Base-by-base conservation (phyloP, 208 protist species). In the Tritrichomonas musculus region DNA sequence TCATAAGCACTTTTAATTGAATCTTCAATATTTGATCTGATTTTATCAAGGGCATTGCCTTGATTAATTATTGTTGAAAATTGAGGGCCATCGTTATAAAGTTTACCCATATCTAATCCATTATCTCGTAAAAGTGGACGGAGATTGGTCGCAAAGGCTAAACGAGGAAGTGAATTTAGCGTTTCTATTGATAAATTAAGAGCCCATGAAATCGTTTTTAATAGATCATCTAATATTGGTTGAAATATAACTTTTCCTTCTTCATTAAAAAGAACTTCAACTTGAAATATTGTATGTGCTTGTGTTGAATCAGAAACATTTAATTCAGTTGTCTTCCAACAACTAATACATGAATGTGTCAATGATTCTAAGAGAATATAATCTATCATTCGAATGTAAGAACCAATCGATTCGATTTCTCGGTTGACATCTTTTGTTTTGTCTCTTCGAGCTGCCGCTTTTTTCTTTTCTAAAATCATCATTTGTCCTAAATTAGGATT, bases 401-500 rank as follows among this genome's bases (percentile, higher is more conserved):
- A n/a, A 5, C 77, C 77, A 49, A 88, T 44, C 33, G 44, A 53
- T 27, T 33, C 41, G n/a, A 88, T 88, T 88, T 88, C 47, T 88
- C 47, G 41, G 17, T 88, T 88, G 0, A 88, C 41, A 39, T 57
- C 39, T 57, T 88, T 47, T 27, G 77, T 88, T 57, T 88, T 88
- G 1, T 88, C 41, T 14, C 8, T 47, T 33, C 77, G 0, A 13
- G 47, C 11, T 20, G 13, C 9, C 20, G 77, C 77, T 57, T 88
- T 88, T 50, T 57, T 88, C 41, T 20, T 88, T 39, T 88, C 77
- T 8, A 88, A 36, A 44, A 57, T 57, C 2, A 88, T 88, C 39
- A 49, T 57, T 57, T 88, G 77, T 8, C 41, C 47, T 30, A 88
- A 60, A 49, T 88, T 88, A 57, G 77, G 77, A 57, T 88, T 88